Conservation (phyloP, 192 early-diverging fungal genomes). For the Coemansia sp. region DNA sequence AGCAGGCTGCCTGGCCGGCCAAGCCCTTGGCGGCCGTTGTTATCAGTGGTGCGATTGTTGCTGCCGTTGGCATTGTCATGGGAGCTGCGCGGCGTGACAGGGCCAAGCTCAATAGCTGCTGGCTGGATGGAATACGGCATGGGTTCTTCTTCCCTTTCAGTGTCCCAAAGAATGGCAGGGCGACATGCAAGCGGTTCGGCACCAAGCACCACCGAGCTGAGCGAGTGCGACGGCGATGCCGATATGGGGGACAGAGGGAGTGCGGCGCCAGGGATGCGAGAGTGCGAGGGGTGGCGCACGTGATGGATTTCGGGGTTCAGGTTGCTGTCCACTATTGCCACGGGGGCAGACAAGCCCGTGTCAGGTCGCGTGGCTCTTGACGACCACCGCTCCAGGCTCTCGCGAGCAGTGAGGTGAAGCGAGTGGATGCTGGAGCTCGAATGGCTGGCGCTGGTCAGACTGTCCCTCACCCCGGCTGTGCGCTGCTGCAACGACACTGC, state of each 20-base stretch:
- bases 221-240: slow-evolving; percentile 1
- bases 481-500: not conserved
- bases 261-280: not conserved
- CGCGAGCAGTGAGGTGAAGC: not conserved
- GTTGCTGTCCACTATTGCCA: not conserved
- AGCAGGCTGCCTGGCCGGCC: slow-evolving; percentile 2
- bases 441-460: slow-evolving; percentile 1
- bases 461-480: not conserved
- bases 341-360: slow-evolving; percentile 3
- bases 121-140: not conserved
- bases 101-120: not conserved
- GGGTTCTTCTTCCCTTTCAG: not conserved
- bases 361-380: slow-evolving; percentile 1
- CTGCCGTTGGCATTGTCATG: not conserved
- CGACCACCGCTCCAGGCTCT: not conserved
- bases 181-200: not conserved
- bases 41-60: not conserved
- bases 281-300: slow-evolving; percentile 5
- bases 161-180: not conserved
- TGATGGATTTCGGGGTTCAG: not conserved
- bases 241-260: slow-evolving; percentile 3
- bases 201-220: not conserved
- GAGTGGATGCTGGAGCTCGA: slow-evolving; percentile 2
- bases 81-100: not conserved
- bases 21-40: slow-evolving; percentile 1